These are phyloP conservation scores for Coccomyxa sp. DNA, from an alignment of 139 green algal species.

Conservation along the genomic window DNA sequence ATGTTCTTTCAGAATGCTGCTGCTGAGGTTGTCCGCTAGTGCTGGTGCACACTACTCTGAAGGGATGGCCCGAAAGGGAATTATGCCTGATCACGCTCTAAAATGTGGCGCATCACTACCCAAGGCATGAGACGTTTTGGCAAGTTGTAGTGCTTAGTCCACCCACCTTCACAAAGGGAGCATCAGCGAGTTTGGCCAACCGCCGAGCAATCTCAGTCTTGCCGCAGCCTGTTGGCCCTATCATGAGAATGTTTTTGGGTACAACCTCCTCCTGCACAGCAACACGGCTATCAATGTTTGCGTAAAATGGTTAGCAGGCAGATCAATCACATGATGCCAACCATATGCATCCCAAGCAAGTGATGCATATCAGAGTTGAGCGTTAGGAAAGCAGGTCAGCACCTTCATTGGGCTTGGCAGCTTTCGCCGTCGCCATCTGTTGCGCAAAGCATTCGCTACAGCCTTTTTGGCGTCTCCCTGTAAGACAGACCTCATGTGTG, in stretches of 20 bases:
- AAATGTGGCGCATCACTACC: too few relatives aligned
- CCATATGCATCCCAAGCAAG: neutral
- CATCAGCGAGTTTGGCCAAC: slow-evolving; percentile 89
- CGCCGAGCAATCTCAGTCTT: slow-evolving; percentile 96
- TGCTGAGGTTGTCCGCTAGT: too few relatives aligned
- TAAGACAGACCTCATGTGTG: neutral
- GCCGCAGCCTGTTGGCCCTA: slow-evolving; percentile 88
- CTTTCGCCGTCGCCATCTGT: slow-evolving; percentile 85
- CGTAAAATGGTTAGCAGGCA: neutral
- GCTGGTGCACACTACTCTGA: too few relatives aligned
- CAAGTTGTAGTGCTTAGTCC: too few relatives aligned
- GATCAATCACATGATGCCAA: neutral
- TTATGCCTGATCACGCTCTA: too few relatives aligned
- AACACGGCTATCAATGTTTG: neutral
- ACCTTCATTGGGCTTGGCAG: slow-evolving; percentile 53
- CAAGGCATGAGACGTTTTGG: too few relatives aligned
- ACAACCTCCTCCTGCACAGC: slow-evolving; percentile 80
- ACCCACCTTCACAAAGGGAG: slow-evolving; percentile 95
- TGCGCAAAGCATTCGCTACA: slow-evolving; percentile 90
- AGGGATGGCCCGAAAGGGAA: too few relatives aligned
- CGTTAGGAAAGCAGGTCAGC: neutral
- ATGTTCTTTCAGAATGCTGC: too few relatives aligned
- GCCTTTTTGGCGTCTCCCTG: slow-evolving; percentile 85
- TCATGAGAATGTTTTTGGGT: slow-evolving; percentile 98
- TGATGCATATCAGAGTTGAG: too few relatives aligned